Conservation (phyloP, 352 stramenopile species). For the Hyaloperonospora arabidopsidis region DNA sequence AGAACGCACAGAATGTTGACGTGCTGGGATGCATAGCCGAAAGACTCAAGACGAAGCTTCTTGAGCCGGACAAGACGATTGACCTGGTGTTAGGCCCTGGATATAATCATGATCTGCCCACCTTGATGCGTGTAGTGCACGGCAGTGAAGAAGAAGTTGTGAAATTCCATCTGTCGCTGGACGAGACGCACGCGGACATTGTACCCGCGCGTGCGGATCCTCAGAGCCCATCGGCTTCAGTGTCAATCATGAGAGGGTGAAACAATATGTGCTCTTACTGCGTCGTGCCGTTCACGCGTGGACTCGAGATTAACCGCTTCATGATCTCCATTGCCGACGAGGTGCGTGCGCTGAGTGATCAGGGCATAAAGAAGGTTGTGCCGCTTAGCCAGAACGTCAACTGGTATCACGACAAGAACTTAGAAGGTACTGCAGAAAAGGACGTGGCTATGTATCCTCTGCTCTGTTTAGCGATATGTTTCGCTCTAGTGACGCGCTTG, state of each 20-base stretch:
- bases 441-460: constrained; percentile 76
- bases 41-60: constrained; percentile 93
- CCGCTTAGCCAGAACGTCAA: constrained; percentile 99
- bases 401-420: constrained; percentile 94
- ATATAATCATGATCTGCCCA: constrained; percentile 96
- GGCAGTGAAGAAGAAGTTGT: constrained; percentile 67
- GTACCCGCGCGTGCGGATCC: constrained; percentile 85
- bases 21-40: constrained; percentile 55
- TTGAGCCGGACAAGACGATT: constrained; percentile 90
- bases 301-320: constrained; percentile 88
- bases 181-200: constrained; percentile 99
- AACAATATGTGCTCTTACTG: constrained; percentile 99
- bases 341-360: constrained; percentile 31
- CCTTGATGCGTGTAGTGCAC: constrained; percentile 85
- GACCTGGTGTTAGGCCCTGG: constrained; percentile 98
- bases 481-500: constrained; percentile 77
- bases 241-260: constrained; percentile 98
- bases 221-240: constrained; percentile 87
- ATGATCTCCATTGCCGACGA: constrained; percentile 94
- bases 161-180: constrained; percentile 93
- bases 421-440: constrained; percentile 51
- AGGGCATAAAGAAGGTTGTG: constrained; percentile 95
- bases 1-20: constrained; percentile 79
- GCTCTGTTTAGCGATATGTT: constrained; percentile 92
- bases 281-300: constrained; percentile 98